Evolutionary conservation across 805 yeast species (phyloP), one percentile per base, ranked within the genome.

Genomic region (Candida nonsorbophila): DNA sequence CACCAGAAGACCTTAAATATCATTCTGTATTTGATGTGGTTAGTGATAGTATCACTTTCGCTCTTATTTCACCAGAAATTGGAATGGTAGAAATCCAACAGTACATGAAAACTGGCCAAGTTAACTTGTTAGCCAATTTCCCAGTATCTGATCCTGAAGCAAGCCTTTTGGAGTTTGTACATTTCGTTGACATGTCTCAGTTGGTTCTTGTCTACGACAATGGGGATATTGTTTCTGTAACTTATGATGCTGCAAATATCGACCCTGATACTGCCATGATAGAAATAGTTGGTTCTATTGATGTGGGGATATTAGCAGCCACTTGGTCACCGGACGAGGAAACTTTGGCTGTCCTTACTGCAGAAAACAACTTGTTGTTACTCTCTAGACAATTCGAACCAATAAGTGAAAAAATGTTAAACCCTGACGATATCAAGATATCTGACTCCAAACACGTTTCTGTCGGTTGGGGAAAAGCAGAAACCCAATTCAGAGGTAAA

Each of bases 391-490:
- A 71, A 24, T 83, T 87, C 40, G 97, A 90, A 41, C 84, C 88
- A 1, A 67, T 90, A 14, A 60, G 74, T 7, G 97, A 90, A 47
- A 67, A 67, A 32, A 53, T 57, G 17, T 55, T 87, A 36, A 55
- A 68, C 25, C 60, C 72, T 0, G 70, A 68, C 6, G 98, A 92
- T 51, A 65, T 88, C 26, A 49, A 54, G 22, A 56, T 62, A 22
- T 58, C 74, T 28, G 62, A 67, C 18, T 79, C 87, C 2, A 79
- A 78, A 41, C 95, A 92, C 49, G 96, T 92, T 20, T 80, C 90
- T 16, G 96, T 92, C 24, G 99, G 99, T 15, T 92, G 99, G 99
- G 99, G 99, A 49, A 84, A 82, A 38, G 79, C 81, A 42, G 97
- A 90, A 53, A 92, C 99, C 0, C 99, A 92, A 58, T 92, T 92